Percentiles rank a stretch among this genome's conserved stretches.
Evolutionary conservation across 768 basidiomycete genomes (phyloP).

Genomic region (Panaeolus cyanescens): DNA sequence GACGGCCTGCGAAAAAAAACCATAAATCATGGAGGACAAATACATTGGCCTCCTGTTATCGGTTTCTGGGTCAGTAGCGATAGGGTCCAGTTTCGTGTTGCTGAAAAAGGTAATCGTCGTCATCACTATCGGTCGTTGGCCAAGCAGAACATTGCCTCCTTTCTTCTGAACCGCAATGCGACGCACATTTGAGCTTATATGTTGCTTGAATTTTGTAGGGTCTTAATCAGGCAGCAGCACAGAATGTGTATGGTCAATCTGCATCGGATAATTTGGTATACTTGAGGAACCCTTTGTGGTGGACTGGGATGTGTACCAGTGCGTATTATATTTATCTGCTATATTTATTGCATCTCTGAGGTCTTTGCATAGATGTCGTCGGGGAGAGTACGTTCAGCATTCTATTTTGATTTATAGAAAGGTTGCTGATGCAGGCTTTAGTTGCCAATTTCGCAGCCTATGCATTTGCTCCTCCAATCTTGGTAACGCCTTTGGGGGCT

Average conservation of each 20-base stretch:
- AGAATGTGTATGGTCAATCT: constrained; percentile 45
- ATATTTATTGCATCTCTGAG: constrained; percentile 4
- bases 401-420: not conserved
- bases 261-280: constrained; percentile 86
- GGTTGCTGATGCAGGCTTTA: constrained; percentile 25
- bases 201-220: constrained; percentile 51
- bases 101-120: constrained; percentile 83
- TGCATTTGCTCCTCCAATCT: constrained; percentile 94
- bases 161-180: not conserved
- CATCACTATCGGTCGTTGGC: too few species aligned
- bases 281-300: constrained; percentile 92
- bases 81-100: constrained; percentile 96
- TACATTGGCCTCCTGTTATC: constrained; percentile 92
- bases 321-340: constrained; percentile 37
- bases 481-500: constrained; percentile 94
- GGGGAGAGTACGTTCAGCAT: constrained; percentile 70
- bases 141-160: too few species aligned
- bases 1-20: not conserved
- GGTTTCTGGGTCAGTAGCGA: constrained; percentile 80
- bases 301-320: constrained; percentile 93
- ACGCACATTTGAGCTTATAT: not conserved
- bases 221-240: constrained; percentile 80
- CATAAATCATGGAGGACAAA: constrained; percentile 67
- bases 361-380: constrained; percentile 66
- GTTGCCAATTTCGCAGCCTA: constrained; percentile 94